Evolutionary conservation across 164 flowering plant species (phyloP).

Genomic region (Pachysandra terminalis): DNA sequence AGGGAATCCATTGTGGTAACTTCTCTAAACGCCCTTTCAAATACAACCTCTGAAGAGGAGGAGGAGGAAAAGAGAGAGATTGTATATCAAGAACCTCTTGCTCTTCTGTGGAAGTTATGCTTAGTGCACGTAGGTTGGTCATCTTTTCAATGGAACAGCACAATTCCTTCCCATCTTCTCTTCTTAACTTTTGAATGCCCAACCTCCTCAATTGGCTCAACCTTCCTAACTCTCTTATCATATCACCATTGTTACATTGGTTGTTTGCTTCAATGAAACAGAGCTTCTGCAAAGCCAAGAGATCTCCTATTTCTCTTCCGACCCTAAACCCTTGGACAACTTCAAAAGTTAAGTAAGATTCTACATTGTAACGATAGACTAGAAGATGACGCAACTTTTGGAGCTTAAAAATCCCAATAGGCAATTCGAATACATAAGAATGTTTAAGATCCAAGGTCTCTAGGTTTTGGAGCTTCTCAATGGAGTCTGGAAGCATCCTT

Average conservation of each 20-base stretch:
- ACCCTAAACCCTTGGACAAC: constrained; percentile 20
- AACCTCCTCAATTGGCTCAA: constrained; percentile 30
- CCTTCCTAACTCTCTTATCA: constrained; percentile 22
- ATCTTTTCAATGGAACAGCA: constrained; percentile 21
- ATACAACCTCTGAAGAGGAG: constrained; percentile 15
- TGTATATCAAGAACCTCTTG: constrained; percentile 21
- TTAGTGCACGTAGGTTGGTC: constrained; percentile 17
- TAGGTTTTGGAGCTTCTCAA: constrained; percentile 26
- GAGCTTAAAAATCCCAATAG: constrained; percentile 25
- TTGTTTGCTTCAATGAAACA: constrained; percentile 15
- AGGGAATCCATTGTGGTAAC: constrained; percentile 20
- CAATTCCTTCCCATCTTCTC: constrained; percentile 14
- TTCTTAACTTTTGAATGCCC: constrained; percentile 26
- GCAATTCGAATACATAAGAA: constrained; percentile 21
- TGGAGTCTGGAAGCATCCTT: constrained; percentile 20
- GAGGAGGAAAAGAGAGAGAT: constrained; percentile 19
- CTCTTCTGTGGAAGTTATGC: constrained; percentile 1
- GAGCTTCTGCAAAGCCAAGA: constrained; percentile 26
- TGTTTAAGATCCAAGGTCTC: constrained; percentile 34
- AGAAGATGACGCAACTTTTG: constrained; percentile 27
- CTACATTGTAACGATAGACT: constrained; percentile 13
- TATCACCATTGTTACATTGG: background rate
- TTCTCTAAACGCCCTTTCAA: constrained; percentile 20
- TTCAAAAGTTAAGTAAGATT: background rate
- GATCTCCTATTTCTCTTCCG: constrained; percentile 11